Percentiles rank a stretch among this genome's conserved stretches.
Conservation (phyloP, 2,329 filamentous ascomycete genomes). For the Falciphora oryzae region DNA sequence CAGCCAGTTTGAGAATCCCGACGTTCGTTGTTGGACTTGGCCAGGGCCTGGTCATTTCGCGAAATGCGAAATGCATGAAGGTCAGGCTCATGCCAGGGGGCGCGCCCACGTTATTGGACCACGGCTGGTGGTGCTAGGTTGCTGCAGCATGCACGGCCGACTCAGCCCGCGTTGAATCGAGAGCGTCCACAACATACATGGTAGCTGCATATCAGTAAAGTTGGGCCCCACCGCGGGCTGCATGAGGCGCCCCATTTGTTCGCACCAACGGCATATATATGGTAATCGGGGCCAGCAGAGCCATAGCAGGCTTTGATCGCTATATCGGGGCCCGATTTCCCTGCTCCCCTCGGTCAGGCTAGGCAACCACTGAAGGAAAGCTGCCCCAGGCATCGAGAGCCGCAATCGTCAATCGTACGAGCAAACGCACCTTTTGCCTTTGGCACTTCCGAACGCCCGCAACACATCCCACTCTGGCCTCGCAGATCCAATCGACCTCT, state of each 20-base stretch:
- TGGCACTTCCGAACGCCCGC: not conserved
- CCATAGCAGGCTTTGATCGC: not conserved
- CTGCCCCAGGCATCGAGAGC: not conserved
- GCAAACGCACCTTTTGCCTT: not conserved
- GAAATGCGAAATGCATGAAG: not conserved
- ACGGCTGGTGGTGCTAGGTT: not conserved
- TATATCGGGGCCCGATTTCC: not conserved
- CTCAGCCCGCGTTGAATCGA: not conserved
- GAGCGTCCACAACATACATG: not conserved
- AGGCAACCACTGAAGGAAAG: too few relatives aligned
- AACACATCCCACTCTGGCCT: not conserved
- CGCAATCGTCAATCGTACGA: constrained; percentile 1
- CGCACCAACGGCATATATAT: not conserved
- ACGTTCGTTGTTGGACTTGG: constrained; percentile 1
- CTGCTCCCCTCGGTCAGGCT: not conserved
- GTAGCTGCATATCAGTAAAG: not conserved
- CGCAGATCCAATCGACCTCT: not conserved
- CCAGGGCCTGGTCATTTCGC: not conserved
- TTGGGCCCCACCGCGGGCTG: not conserved
- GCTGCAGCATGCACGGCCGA: not conserved
- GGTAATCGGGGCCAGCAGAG: not conserved
- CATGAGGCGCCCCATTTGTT: too few relatives aligned
- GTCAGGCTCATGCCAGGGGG: not conserved
- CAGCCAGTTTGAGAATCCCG: not conserved
- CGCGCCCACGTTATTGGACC: not conserved